Evolutionary conservation across 2,329 filamentous ascomycete species (phyloP).

Genomic region (Xylaria hypoxylon): DNA sequence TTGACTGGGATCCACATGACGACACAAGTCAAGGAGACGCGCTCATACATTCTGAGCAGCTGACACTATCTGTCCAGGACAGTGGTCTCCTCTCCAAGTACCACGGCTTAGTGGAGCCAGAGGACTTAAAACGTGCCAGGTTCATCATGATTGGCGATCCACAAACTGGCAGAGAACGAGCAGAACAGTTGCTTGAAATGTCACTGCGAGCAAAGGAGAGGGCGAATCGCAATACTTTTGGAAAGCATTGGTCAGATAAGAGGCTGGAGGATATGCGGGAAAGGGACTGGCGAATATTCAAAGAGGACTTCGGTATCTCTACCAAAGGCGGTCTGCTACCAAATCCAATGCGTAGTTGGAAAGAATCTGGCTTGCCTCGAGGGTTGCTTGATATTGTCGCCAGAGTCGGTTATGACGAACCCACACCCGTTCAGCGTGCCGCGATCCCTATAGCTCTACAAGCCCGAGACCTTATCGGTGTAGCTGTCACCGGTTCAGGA

Average conservation of each 20-base stretch:
- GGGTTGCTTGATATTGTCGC: slow-evolving; percentile 84
- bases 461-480: slow-evolving; percentile 94
- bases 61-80: slow-evolving; percentile 72
- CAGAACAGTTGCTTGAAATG: slow-evolving; percentile 85
- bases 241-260: slow-evolving; percentile 98
- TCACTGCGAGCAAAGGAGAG: slow-evolving; percentile 81
- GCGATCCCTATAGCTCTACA: slow-evolving; percentile 96
- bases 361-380: slow-evolving; percentile 83
- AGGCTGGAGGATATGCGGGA: slow-evolving; percentile 92
- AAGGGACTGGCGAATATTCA: slow-evolving; percentile 99
- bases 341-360: slow-evolving; percentile 95
- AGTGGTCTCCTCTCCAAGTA: slow-evolving; percentile 60
- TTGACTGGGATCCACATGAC: slow-evolving; percentile 96
- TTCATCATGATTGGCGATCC: slow-evolving; percentile 79
- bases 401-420: slow-evolving; percentile 89
- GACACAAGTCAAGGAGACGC: slow-evolving; percentile 90
- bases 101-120: slow-evolving; percentile 66
- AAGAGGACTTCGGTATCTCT: slow-evolving; percentile 96
- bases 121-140: slow-evolving; percentile 69
- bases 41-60: slow-evolving; percentile 77
- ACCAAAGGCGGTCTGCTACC: slow-evolving; percentile 93
- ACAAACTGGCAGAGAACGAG: slow-evolving; percentile 80
- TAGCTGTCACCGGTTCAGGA: slow-evolving; percentile 97
- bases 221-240: slow-evolving; percentile 77
- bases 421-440: slow-evolving; percentile 90